Percentiles rank a stretch among this genome's conserved stretches.
These are phyloP conservation scores for Favolaschia claudopus DNA, from an alignment of 768 basidiomycete genomes.

Conservation along the genomic window DNA sequence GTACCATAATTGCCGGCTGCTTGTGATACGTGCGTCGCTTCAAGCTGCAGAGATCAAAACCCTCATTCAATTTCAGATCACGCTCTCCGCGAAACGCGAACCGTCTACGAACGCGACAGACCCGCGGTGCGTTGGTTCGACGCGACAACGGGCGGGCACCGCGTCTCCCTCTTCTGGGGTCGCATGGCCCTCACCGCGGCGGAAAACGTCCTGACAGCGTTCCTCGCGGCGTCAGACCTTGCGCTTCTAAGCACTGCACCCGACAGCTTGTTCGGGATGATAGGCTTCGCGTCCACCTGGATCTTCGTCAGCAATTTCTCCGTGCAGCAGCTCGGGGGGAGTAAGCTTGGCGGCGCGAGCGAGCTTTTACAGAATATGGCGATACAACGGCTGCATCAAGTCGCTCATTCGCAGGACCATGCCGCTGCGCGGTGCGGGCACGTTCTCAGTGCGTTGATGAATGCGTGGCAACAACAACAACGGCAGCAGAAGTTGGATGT, in stretches of 20 bases:
- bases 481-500: background rate
- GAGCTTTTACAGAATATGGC: conserved; percentile 44
- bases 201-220: conserved; percentile 44
- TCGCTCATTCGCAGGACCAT: conserved; percentile 49
- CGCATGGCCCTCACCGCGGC: conserved; percentile 46
- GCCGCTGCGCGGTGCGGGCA: conserved; percentile 51
- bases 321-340: conserved; percentile 41
- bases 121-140: conserved; percentile 42
- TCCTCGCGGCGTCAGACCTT: conserved; percentile 42
- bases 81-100: conserved; percentile 37
- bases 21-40: too few relatives aligned
- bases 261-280: conserved; percentile 49
- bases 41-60: too few relatives aligned
- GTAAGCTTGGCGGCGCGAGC: conserved; percentile 45
- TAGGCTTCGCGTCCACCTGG: conserved; percentile 51
- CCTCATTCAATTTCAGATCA: too few relatives aligned
- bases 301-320: conserved; percentile 52
- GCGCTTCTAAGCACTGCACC: conserved; percentile 48
- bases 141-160: conserved; percentile 42
- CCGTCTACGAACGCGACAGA: conserved; percentile 16
- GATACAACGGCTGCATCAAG: conserved; percentile 41
- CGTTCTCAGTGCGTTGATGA: conserved; percentile 43
- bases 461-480: conserved; percentile 23
- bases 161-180: conserved; percentile 42
- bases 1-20: conserved; percentile 48